Conservation (phyloP, 345 rosid species). For the Gossypium arboreum region DNA sequence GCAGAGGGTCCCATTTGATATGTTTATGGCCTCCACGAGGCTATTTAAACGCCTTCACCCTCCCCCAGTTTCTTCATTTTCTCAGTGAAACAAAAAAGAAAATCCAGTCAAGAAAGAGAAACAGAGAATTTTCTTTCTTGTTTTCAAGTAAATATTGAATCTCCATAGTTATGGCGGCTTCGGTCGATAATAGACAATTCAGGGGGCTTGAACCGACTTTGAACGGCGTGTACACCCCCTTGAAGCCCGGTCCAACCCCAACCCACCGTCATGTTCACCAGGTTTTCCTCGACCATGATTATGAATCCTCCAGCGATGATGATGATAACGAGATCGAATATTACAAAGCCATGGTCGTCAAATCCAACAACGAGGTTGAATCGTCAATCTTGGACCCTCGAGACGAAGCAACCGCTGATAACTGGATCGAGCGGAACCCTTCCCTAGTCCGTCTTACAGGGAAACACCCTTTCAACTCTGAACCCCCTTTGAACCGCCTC, state of each 20-base stretch:
- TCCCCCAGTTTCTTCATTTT: neutral
- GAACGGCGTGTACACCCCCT: constrained; percentile 49
- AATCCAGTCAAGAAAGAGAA: neutral
- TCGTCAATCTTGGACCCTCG: constrained; percentile 59
- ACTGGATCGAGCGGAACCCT: constrained; percentile 79
- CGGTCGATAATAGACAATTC: constrained; percentile 73
- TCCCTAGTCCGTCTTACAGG: constrained; percentile 92
- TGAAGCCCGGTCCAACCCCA: constrained; percentile 35
- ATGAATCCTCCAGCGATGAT: constrained; percentile 51
- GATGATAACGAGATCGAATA: constrained; percentile 46
- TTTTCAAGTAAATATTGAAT: neutral
- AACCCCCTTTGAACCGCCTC: constrained; percentile 68
- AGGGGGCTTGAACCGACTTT: constrained; percentile 41
- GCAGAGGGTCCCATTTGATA: constrained; percentile 11
- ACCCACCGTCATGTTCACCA: constrained; percentile 31
- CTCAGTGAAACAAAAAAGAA: neutral
- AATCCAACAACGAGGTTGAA: constrained; percentile 60
- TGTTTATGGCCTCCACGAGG: constrained; percentile 10
- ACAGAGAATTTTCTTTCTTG: neutral
- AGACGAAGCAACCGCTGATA: constrained; percentile 72
- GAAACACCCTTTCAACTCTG: constrained; percentile 91
- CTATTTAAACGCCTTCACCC: constrained; percentile 24
- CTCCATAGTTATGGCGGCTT: constrained; percentile 57
- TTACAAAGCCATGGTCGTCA: constrained; percentile 43
- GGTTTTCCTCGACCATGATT: constrained; percentile 19